phyloP scores from a whole-genome alignment of 1,284 basidiomycete species.

The Ceratorhiza oryzae-sativae region DNA sequence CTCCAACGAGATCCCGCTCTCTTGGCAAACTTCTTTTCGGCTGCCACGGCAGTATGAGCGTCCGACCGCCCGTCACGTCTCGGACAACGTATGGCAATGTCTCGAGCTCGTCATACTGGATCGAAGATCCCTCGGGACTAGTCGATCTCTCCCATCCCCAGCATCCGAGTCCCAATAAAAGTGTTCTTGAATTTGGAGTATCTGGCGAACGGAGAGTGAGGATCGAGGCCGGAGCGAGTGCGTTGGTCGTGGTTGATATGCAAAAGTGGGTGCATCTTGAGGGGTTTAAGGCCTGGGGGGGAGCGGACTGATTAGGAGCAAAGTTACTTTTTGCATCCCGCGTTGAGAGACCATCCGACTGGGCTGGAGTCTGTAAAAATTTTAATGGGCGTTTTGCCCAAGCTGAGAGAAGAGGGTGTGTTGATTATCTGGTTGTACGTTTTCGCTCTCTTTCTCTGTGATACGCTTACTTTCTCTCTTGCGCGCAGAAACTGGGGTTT shows the following conservation, averaged over 20 bases:
- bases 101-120: conserved; percentile 60
- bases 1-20: neutral
- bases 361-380: conserved; percentile 67
- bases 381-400: conserved; percentile 59
- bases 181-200: conserved; percentile 62
- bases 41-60: conserved; percentile 14
- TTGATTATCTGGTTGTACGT: conserved; percentile 73
- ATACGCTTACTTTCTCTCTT: neutral
- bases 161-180: conserved; percentile 51
- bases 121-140: conserved; percentile 69
- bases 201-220: conserved; percentile 61
- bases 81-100: conserved; percentile 15
- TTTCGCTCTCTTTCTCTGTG: conserved; percentile 30
- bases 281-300: neutral
- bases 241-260: conserved; percentile 73
- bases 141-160: conserved; percentile 59
- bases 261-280: conserved; percentile 61
- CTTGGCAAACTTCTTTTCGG: neutral
- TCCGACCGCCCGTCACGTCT: conserved; percentile 14
- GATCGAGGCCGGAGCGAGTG: conserved; percentile 59
- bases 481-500: conserved; percentile 69
- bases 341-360: conserved; percentile 62
- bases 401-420: conserved; percentile 60
- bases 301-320: neutral
- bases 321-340: conserved; percentile 72